Percentiles rank a stretch among this genome's conserved stretches.
phyloP scores from a whole-genome alignment of 75 land plant species.

The Pinus taeda region DNA sequence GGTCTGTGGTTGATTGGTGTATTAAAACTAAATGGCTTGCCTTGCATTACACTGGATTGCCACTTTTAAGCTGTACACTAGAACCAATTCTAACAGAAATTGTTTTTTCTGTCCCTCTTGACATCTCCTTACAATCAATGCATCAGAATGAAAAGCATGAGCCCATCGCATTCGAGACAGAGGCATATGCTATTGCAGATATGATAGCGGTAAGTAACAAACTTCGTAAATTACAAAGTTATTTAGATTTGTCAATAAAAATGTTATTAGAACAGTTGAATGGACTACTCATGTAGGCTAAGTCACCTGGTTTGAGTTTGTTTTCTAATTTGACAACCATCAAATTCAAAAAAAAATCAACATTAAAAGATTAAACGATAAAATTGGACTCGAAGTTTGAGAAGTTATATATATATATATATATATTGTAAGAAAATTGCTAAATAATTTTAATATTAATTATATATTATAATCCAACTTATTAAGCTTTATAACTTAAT shows the following conservation, averaged over 20 bases:
- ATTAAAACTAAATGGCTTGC: not conserved
- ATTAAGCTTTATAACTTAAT: too few species aligned
- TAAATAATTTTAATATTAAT: too few species aligned
- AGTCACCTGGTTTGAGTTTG: too few species aligned
- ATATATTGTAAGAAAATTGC: too few species aligned
- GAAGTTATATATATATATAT: too few species aligned
- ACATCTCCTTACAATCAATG: constrained; percentile 3
- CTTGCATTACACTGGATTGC: not conserved
- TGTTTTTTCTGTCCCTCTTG: not conserved
- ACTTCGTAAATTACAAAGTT: not conserved
- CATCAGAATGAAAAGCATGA: constrained; percentile 75
- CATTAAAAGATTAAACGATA: too few species aligned
- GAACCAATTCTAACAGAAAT: not conserved
- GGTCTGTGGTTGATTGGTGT: constrained; percentile 28
- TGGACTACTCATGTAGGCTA: not conserved
- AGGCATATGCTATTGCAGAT: constrained; percentile 96
- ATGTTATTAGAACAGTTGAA: not conserved
- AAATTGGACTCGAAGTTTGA: too few species aligned
- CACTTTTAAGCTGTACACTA: not conserved
- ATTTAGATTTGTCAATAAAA: not conserved
- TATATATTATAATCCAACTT: too few species aligned
- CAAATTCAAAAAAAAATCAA: too few species aligned
- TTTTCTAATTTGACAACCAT: too few species aligned
- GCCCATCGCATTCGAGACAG: constrained; percentile 87
- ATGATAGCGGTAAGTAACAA: constrained; percentile 60